Evolutionary conservation across 192 early-diverging fungal genomes (phyloP), one percentile per base, ranked within the genome.

Genomic region (Umbelopsis ramanniana): DNA sequence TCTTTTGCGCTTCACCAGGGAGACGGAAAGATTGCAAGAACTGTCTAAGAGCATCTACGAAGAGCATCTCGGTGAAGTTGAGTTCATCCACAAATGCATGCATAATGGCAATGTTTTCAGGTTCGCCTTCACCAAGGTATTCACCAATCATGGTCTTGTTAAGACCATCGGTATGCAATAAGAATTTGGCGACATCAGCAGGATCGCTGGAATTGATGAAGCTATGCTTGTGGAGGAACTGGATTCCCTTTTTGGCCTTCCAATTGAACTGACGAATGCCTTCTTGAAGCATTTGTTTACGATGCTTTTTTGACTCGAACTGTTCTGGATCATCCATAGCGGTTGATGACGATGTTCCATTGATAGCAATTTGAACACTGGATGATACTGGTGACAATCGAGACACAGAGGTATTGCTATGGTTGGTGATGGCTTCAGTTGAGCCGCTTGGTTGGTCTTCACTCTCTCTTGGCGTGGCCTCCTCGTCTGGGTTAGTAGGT

Each of bases 11-110:
- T 80, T 98, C 96, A 37, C 96, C 96, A 3, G 96, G 96, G 46
- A 98, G 85, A 69, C 96, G 77, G 83, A 98, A 98, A 52, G 85
- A 82, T 76, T 98, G 96, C 67, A 98, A 79, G 73, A 96, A 96
- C 37, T 78, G 76, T 23, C 95, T 84, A 45, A 98, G 78, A 17
- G 96, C 95, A 45, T 91, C 85, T 0, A 92, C 88, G 84, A 96
- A 98, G 14, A 70, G 74, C 83, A 90, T 82, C 7, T 84, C 77
- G 46, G 76, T 71, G 72, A 98, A 97, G 46, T 92, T 89, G 88
- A 98, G 92, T 69, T 86, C 84, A 75, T 98, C 96, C 5, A 98
- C 93, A 85, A 97, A 96, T n/a, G 95, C 93, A 69, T 98, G 96
- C 96, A 98, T 98, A 52, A 95, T 93, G 9, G 91, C 86, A 72